A percentile compares a stretch with the other conserved stretches of the same genome.
Evolutionary conservation across 2,329 filamentous ascomycete genomes (phyloP).

Genomic region (Ceratocystis alfenasii): DNA sequence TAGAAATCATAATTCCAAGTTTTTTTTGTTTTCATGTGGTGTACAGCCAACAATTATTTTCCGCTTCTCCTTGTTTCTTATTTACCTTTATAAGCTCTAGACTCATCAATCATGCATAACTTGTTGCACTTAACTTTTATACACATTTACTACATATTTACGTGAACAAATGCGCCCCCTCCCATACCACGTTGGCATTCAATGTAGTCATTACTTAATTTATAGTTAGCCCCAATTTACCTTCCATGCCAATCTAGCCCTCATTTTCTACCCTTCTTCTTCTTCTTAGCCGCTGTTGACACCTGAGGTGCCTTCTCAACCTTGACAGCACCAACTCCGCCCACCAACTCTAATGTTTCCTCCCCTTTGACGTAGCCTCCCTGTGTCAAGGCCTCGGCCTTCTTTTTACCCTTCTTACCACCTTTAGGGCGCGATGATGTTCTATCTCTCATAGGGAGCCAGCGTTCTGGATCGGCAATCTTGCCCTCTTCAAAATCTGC

Average conservation of each 20-base stretch:
- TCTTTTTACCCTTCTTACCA: conserved; percentile 76
- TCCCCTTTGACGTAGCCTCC: conserved; percentile 70
- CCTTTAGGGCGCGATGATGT: conserved; percentile 83
- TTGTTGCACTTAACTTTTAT: neutral
- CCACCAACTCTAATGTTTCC: conserved; percentile 51
- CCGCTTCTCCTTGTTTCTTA: conserved; percentile 14
- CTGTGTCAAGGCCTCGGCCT: conserved; percentile 66
- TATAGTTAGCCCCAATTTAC: neutral
- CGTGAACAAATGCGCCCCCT: neutral
- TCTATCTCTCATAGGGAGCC: conserved; percentile 81
- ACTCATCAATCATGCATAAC: neutral
- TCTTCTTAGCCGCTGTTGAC: conserved; percentile 34
- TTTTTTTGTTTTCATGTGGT: neutral
- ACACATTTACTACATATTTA: neutral
- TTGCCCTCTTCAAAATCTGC: conserved; percentile 67
- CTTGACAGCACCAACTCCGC: conserved; percentile 50
- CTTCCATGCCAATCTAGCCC: neutral
- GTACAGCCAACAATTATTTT: no score
- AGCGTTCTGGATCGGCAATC: conserved; percentile 78
- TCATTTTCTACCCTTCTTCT: conserved; percentile 39
- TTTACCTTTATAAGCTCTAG: neutral
- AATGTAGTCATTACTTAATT: neutral
- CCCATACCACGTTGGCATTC: neutral
- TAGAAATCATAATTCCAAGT: neutral
- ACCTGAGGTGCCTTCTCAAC: conserved; percentile 44